A percentile compares a stretch with the other conserved stretches of the same genome.
phyloP scores from a whole-genome alignment of 106 monocot genomes.

The Platanthera guangdongensis region DNA sequence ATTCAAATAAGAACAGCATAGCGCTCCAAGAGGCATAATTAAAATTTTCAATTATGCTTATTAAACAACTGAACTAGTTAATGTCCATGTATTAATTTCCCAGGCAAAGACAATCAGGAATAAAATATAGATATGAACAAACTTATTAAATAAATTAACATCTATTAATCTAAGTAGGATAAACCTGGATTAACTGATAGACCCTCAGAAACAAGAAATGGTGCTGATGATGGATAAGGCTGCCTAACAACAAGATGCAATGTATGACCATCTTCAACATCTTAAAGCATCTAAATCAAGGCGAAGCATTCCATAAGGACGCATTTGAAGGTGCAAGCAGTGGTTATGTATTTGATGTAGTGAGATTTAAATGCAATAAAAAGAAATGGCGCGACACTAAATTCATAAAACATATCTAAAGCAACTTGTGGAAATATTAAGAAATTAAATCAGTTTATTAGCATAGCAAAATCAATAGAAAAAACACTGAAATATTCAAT shows the following conservation, averaged over 20 bases:
- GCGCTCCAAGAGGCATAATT: background rate
- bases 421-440: too few relatives aligned
- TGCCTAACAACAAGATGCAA: conserved; percentile 89
- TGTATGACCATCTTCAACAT: conserved; percentile 98
- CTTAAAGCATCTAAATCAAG: conserved; percentile 44
- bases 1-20: background rate
- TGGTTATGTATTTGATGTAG: too few relatives aligned
- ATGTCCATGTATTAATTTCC: background rate
- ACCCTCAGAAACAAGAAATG: conserved; percentile 25
- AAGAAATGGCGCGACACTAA: too few relatives aligned
- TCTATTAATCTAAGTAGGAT: background rate
- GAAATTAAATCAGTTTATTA: too few relatives aligned
- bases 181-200: conserved; percentile 32
- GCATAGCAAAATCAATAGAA: too few relatives aligned
- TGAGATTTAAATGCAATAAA: too few relatives aligned
- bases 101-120: background rate
- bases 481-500: too few relatives aligned
- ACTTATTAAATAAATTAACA: background rate
- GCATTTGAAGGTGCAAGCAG: too few relatives aligned
- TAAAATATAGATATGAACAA: background rate
- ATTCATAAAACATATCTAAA: too few relatives aligned
- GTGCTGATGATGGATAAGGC: conserved; percentile 37
- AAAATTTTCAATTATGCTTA: background rate
- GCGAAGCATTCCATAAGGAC: conserved; percentile 6
- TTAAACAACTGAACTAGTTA: background rate